A percentile compares a stretch with the other conserved stretches of the same genome.
These are phyloP conservation scores for Boechera divaricarpa DNA, from an alignment of 345 rosid genomes.

Conservation along the genomic window DNA sequence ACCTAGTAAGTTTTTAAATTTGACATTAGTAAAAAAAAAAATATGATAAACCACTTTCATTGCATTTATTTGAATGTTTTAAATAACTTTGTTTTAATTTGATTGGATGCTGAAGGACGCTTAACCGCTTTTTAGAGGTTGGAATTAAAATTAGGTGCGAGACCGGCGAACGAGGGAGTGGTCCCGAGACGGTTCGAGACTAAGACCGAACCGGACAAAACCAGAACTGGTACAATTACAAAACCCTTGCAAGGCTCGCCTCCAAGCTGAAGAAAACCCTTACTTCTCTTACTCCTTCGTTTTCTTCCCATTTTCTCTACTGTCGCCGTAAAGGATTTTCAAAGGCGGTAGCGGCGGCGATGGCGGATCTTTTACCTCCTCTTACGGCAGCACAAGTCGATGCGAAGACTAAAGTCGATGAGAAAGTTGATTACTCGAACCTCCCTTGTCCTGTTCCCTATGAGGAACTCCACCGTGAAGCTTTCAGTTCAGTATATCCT, in stretches of 20 bases:
- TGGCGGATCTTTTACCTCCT: constrained; percentile 66
- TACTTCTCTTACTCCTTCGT: neutral
- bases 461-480: constrained; percentile 94
- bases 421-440: constrained; percentile 71
- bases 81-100: neutral
- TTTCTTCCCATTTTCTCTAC: constrained; percentile 19
- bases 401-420: constrained; percentile 47
- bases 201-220: constrained; percentile 29
- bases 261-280: constrained; percentile 38
- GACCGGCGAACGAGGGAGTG: constrained; percentile 20
- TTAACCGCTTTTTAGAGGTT: neutral
- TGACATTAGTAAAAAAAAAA: neutral
- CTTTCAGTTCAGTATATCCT: constrained; percentile 63
- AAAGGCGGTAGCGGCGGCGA: constrained; percentile 43
- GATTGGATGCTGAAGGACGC: neutral
- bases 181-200: constrained; percentile 21
- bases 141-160: neutral
- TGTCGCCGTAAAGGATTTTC: constrained; percentile 37
- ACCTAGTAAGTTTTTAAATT: neutral
- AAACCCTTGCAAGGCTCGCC: constrained; percentile 39
- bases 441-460: constrained; percentile 93
- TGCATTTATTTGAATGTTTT: neutral
- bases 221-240: constrained; percentile 17
- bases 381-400: constrained; percentile 43
- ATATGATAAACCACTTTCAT: neutral